Conservation (phyloP, 2,329 filamentous ascomycete genomes). For the Aspergillus phoenicis region DNA sequence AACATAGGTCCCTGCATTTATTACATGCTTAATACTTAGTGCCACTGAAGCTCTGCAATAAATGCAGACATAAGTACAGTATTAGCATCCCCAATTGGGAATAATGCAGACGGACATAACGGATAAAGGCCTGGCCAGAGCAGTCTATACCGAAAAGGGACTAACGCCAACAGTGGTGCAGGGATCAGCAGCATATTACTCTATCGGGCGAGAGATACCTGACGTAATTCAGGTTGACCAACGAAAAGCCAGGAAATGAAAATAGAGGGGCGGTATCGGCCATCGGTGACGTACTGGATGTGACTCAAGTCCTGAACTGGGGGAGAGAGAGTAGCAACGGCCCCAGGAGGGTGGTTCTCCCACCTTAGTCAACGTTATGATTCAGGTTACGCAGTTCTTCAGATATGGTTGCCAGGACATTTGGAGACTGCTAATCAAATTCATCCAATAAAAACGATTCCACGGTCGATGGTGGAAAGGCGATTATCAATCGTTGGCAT, state of each 20-base stretch:
- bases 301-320: conserved; percentile 1
- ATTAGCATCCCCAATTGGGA: too few species aligned
- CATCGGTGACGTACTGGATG: background rate
- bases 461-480: background rate
- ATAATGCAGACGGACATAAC: too few species aligned
- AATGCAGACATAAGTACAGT: too few species aligned
- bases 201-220: background rate
- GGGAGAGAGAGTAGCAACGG: background rate
- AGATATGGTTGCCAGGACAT: background rate
- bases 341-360: background rate
- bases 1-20: too few species aligned
- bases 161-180: background rate
- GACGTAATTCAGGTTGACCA: conserved; percentile 2
- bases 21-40: too few species aligned
- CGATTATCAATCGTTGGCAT: conserved; percentile 23
- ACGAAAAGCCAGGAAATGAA: conserved; percentile 9
- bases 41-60: too few species aligned
- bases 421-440: background rate
- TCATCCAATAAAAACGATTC: conserved; percentile 7
- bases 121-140: too few species aligned
- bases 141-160: background rate
- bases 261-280: conserved; percentile 12
- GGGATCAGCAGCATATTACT: background rate
- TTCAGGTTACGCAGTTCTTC: background rate
- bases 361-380: background rate